Conservation (phyloP, 1,139 yeast genomes). For the Nakaseomyces sp. region DNA sequence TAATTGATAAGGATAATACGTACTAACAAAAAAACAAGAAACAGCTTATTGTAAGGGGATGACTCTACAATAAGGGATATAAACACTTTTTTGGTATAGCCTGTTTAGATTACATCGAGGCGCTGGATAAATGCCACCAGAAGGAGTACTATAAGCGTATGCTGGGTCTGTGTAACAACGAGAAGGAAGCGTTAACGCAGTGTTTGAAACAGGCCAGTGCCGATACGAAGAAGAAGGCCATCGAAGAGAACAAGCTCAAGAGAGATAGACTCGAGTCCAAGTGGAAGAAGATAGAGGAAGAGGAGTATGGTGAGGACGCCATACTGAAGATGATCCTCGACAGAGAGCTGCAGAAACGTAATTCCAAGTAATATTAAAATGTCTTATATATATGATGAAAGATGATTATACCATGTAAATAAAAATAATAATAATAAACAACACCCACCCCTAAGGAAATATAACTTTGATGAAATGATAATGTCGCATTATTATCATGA, state of each 20-base stretch:
- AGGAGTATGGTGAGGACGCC: slow-evolving; percentile 69
- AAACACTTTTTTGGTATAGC: slow-evolving; percentile 30
- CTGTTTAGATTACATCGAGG: slow-evolving; percentile 76
- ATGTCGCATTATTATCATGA: no score
- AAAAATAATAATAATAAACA: no score
- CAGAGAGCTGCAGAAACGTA: slow-evolving; percentile 28
- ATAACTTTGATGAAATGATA: no score
- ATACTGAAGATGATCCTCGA: slow-evolving; percentile 61
- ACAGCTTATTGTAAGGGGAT: no score
- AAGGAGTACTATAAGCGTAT: slow-evolving; percentile 62
- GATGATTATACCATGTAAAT: slow-evolving; percentile 12
- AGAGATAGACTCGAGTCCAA: slow-evolving; percentile 46
- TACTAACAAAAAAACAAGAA: neutral
- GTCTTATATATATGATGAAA: no score
- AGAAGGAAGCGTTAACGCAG: slow-evolving; percentile 66
- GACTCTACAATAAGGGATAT: no score
- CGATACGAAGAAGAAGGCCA: slow-evolving; percentile 56
- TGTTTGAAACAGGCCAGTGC: slow-evolving; percentile 77
- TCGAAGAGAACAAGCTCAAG: slow-evolving; percentile 48
- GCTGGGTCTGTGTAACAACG: slow-evolving; percentile 79
- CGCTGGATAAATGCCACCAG: slow-evolving; percentile 82
- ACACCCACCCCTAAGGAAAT: no score
- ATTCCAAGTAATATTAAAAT: neutral
- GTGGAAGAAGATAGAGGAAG: slow-evolving; percentile 61
- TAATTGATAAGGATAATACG: no score